Conservation (phyloP, 371 early-diverging fungal genomes). For the Mortierella sp. region DNA sequence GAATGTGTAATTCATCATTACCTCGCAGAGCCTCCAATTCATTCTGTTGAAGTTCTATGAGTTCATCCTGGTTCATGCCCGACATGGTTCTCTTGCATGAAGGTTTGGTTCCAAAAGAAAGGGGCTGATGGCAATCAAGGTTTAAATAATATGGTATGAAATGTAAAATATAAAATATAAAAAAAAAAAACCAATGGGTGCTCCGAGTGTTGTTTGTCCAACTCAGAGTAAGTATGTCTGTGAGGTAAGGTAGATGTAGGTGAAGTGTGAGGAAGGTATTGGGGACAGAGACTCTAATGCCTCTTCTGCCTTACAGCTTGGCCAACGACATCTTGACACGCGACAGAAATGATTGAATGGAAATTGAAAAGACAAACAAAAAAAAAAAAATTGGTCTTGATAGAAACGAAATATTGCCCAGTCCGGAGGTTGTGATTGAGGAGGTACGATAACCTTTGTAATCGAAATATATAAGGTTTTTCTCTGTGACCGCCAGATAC, state of each 20-base stretch:
- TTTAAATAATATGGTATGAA: not conserved
- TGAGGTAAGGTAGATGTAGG: not conserved
- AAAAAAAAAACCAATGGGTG: conserved; percentile 23
- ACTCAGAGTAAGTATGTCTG: conserved; percentile 28
- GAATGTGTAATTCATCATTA: conserved; percentile 19
- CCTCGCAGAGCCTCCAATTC: conserved; percentile 82
- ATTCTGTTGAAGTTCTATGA: conserved; percentile 78
- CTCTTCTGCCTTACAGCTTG: conserved; percentile 26
- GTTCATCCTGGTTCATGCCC: conserved; percentile 65
- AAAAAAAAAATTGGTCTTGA: not conserved
- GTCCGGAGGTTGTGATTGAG: not conserved
- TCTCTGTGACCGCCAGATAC: not conserved
- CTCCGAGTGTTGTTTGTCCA: conserved; percentile 30
- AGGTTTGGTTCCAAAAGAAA: not conserved
- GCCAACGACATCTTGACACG: conserved; percentile 35
- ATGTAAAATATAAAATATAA: not conserved
- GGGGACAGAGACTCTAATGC: conserved; percentile 6
- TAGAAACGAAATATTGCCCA: not conserved
- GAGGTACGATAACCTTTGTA: not conserved
- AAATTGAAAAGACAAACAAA: not conserved
- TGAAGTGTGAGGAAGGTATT: not conserved
- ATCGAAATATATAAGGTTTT: not conserved
- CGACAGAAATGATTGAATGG: conserved; percentile 3
- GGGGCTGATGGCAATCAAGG: conserved; percentile 7
- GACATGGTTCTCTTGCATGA: conserved; percentile 39